Evolutionary conservation across 2,329 filamentous ascomycete genomes (phyloP).

Genomic region (Claviceps pazoutovae): DNA sequence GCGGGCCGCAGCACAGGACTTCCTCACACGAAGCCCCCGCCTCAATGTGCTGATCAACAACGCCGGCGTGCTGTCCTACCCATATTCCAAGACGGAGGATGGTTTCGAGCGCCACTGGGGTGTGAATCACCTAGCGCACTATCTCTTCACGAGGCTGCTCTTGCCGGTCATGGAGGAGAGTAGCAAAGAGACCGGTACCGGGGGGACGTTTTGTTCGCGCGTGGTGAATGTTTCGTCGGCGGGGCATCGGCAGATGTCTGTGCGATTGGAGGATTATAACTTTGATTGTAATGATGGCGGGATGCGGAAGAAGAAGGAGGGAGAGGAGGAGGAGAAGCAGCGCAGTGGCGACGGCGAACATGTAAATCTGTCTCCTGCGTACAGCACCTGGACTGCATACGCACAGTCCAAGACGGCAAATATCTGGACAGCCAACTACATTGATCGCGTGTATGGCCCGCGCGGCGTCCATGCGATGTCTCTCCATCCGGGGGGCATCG

Average conservation of each 20-base stretch:
- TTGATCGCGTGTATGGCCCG: slow-evolving; percentile 31
- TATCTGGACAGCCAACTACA: slow-evolving; percentile 33
- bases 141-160: slow-evolving; percentile 31
- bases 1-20: neutral
- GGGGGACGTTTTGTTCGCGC: slow-evolving; percentile 35
- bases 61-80: neutral
- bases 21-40: neutral
- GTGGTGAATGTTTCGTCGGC: slow-evolving; percentile 4
- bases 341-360: too few relatives aligned
- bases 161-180: slow-evolving; percentile 12
- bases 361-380: neutral
- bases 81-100: neutral
- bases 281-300: neutral
- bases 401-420: slow-evolving; percentile 35
- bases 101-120: slow-evolving; percentile 29
- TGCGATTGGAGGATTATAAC: neutral
- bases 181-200: slow-evolving; percentile 10
- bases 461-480: slow-evolving; percentile 24
- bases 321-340: neutral
- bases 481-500: slow-evolving; percentile 22
- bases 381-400: slow-evolving; percentile 24
- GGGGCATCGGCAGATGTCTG: neutral
- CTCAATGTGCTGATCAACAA: slow-evolving; percentile 8
- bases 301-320: neutral
- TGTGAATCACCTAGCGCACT: slow-evolving; percentile 39